Base-by-base conservation (phyloP, 257 asterid genomes). In the Jasminum sambac region DNA sequence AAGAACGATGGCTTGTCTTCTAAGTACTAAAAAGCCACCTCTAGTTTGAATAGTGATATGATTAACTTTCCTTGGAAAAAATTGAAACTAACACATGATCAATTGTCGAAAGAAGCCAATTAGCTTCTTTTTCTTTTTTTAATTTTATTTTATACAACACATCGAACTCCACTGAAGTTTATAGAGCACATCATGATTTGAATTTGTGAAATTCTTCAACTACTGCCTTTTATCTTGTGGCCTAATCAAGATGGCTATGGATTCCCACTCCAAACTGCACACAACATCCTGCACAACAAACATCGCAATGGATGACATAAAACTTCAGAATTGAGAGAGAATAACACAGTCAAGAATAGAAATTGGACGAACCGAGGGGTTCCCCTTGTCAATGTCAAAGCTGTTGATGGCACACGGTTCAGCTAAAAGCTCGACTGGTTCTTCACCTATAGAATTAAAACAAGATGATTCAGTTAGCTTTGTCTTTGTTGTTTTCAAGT, bases 221-320 rank as follows among this genome's bases (percentile, higher is more conserved):
- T 55, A 55, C 62, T 55, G 34, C 36, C 36, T 55, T 21, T 0
- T 10, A 55, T 55, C 67, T 74, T 71, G 83, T 16, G 86, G 78
- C 81, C 95, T 86, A 16, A 84, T 71, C 79, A 93, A 69, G 84
- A 93, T 78, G 79, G 88, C 96, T 48, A 93, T 69, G 8, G 98
- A 86, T 70, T 93, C 98, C 97, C 97, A 93, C 84, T 93, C 98
- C 91, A 91, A 86, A 83, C 97, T 85, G 81, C 97, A 94, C 23
- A 94, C 67, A 36, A 94, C 85, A 30, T 94, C 97, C 98, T 93
- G 96, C 74, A 71, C 61, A 2, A 48, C 24, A 70, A 30, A 30
- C 36, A 30, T 30, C 4, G 36, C 11, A 11, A 9, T 4, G 2
- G 26, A 57, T 37, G n/a, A 60, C 12, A 60, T 67, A 26, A 39